Conservation (phyloP, 148 eudicot species). For the Rhododendron kiyosumense region DNA sequence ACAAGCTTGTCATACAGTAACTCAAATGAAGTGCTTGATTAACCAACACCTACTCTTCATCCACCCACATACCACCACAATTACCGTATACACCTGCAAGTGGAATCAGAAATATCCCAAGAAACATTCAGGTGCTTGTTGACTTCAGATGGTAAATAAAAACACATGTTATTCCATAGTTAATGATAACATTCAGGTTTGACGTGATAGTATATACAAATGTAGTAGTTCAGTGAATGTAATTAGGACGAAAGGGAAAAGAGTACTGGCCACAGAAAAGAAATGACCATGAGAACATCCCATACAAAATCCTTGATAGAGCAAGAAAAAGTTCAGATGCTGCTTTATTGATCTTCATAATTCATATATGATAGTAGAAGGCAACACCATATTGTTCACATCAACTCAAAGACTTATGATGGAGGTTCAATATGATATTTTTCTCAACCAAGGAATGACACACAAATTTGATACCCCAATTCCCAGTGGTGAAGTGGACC, state of each 20-base stretch:
- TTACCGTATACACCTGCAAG: slow-evolving; percentile 87
- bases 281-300: not conserved
- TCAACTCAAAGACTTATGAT: not conserved
- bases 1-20: slow-evolving; percentile 8
- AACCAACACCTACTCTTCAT: slow-evolving; percentile 74
- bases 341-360: not conserved
- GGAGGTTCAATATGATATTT: not conserved
- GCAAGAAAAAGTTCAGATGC: not conserved
- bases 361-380: not conserved
- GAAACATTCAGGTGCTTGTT: slow-evolving; percentile 2
- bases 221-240: not conserved
- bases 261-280: not conserved
- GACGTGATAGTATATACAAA: not conserved
- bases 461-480: not conserved
- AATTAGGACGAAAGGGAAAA: not conserved
- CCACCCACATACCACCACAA: slow-evolving; percentile 78
- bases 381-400: not conserved
- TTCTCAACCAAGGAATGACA: not conserved
- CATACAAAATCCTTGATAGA: not conserved
- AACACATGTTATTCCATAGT: not conserved
- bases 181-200: not conserved
- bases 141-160: not conserved
- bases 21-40: not conserved
- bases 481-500: not conserved
- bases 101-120: not conserved